phyloP scores from a whole-genome alignment of 2,329 filamentous ascomycete genomes.

The Verruconis gallopava region DNA sequence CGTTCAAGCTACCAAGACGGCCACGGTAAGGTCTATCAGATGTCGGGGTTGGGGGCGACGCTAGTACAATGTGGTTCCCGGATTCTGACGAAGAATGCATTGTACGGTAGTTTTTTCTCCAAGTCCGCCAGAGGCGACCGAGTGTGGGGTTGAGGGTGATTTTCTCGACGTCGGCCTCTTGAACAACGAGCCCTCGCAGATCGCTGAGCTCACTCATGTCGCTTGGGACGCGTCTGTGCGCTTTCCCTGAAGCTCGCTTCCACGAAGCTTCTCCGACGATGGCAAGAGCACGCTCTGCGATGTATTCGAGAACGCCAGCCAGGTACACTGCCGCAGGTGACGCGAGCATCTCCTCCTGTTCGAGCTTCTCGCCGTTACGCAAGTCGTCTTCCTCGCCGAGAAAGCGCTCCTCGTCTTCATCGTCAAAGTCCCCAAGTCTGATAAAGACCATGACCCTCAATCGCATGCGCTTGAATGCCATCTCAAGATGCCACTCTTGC shows the following conservation, averaged over 20 bases:
- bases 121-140: constrained; percentile 83
- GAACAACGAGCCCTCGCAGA: constrained; percentile 55
- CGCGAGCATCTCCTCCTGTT: constrained; percentile 31
- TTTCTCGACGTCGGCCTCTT: constrained; percentile 85
- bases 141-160: constrained; percentile 80
- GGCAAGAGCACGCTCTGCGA: constrained; percentile 84
- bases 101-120: constrained; percentile 72
- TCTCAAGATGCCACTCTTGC: constrained; percentile 64
- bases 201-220: background rate
- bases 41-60: background rate
- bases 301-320: constrained; percentile 84
- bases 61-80: constrained; percentile 1
- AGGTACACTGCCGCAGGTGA: constrained; percentile 92
- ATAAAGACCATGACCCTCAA: constrained; percentile 98
- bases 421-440: constrained; percentile 89
- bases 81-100: background rate
- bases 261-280: constrained; percentile 76
- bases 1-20: constrained; percentile 6
- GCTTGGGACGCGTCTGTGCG: constrained; percentile 20
- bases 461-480: constrained; percentile 86
- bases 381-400: constrained; percentile 47
- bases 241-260: constrained; percentile 39
- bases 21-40: constrained; percentile 2
- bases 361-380: constrained; percentile 19
- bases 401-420: constrained; percentile 88